These are phyloP conservation scores for Cenchrus fungigraminus DNA, from an alignment of 176 grass and related monocot species.

Conservation along the genomic window DNA sequence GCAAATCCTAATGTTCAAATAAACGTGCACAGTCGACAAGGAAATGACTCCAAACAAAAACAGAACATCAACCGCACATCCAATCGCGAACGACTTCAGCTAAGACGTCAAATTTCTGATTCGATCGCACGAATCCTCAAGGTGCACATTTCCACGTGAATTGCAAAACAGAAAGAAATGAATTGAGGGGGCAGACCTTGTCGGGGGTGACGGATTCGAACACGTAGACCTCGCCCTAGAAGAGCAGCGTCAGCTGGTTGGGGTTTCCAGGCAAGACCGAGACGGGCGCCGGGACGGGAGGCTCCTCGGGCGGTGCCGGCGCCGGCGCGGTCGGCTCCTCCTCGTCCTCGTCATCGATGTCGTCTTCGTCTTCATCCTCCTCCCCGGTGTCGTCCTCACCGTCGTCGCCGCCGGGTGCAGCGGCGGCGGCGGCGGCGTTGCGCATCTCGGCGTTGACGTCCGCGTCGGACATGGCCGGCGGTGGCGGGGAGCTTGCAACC, in stretches of 20 bases:
- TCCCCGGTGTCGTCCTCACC: slow-evolving; percentile 32
- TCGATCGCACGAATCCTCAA: slow-evolving; percentile 13
- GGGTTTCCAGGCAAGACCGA: slow-evolving; percentile 49
- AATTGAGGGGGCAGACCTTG: slow-evolving; percentile 45
- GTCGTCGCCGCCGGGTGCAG: slow-evolving; percentile 17
- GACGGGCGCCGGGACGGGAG: slow-evolving; percentile 41
- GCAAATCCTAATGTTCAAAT: not conserved
- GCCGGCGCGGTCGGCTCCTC: slow-evolving; percentile 5
- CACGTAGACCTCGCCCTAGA: slow-evolving; percentile 96
- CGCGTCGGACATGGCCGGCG: slow-evolving; percentile 53
- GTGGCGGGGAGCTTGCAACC: slow-evolving; percentile 52
- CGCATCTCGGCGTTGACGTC: slow-evolving; percentile 56
- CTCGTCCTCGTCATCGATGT: slow-evolving; percentile 30
- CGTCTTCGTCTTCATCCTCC: slow-evolving; percentile 31
- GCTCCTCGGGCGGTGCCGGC: not conserved
- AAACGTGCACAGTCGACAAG: not conserved
- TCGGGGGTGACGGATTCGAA: slow-evolving; percentile 93
- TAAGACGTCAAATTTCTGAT: slow-evolving; percentile 7
- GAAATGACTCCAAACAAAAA: slow-evolving; percentile 20
- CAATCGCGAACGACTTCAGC: not conserved
- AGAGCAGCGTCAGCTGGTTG: slow-evolving; percentile 90
- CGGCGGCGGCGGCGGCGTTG: not conserved
- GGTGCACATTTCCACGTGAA: slow-evolving; percentile 23
- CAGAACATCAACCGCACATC: not conserved
- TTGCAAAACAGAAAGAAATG: not conserved